Conservation (phyloP, 1,284 basidiomycete species). For the Porogramme epimiltina region DNA sequence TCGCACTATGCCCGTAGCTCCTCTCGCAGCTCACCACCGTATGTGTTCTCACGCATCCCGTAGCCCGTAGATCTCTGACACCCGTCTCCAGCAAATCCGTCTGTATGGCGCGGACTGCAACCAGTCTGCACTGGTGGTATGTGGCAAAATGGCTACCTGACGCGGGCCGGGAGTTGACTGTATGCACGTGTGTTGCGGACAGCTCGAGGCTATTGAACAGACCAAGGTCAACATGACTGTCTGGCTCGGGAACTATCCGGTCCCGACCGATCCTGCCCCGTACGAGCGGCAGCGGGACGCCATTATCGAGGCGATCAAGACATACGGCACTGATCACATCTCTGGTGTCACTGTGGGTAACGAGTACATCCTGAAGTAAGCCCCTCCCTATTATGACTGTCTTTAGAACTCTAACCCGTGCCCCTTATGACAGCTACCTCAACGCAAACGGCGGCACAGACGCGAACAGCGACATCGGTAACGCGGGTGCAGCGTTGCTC, state of each 20-base stretch:
- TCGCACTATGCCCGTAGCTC: constrained; percentile 34
- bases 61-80: constrained; percentile 24
- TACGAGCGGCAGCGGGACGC: constrained; percentile 74
- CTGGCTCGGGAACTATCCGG: constrained; percentile 81
- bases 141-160: constrained; percentile 18
- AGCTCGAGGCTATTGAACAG: constrained; percentile 81
- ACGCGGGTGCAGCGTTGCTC: constrained; percentile 57
- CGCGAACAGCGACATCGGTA: constrained; percentile 57
- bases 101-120: constrained; percentile 64
- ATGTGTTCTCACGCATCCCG: neutral
- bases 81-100: constrained; percentile 39
- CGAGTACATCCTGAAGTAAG: constrained; percentile 81
- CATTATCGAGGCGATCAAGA: constrained; percentile 70
- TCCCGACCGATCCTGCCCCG: constrained; percentile 63
- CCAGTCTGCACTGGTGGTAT: constrained; percentile 53
- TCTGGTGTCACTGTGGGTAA: constrained; percentile 82
- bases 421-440: constrained; percentile 49
- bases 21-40: constrained; percentile 55
- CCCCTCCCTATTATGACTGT: constrained; percentile 9
- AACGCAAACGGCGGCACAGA: constrained; percentile 42
- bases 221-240: constrained; percentile 90
- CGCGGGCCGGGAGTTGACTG: neutral
- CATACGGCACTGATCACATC: constrained; percentile 80
- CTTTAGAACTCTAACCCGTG: neutral
- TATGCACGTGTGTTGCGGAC: constrained; percentile 6